Percentiles rank a stretch among this genome's conserved stretches.
These are phyloP conservation scores for Jackrogersella minutella DNA, from an alignment of 495 filamentous ascomycete species.

Conservation along the genomic window DNA sequence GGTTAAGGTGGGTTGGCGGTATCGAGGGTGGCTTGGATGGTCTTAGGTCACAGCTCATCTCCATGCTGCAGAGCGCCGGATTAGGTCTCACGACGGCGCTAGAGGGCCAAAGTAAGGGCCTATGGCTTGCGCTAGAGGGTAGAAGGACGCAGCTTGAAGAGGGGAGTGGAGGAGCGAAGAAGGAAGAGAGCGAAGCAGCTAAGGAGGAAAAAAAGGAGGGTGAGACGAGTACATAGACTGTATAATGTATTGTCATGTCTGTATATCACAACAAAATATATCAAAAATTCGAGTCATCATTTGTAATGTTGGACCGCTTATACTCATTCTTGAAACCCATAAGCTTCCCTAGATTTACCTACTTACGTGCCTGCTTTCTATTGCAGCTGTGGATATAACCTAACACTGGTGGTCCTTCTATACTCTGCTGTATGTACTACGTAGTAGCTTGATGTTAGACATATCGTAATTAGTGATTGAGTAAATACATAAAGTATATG, in stretches of 20 bases:
- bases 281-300: background rate
- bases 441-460: too few species aligned
- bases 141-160: constrained; percentile 78
- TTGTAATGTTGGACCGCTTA: background rate
- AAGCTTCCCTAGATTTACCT: background rate
- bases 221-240: constrained; percentile 42
- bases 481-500: background rate
- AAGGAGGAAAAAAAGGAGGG: constrained; percentile 7
- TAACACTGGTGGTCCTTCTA: too few species aligned
- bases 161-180: constrained; percentile 50
- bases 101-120: constrained; percentile 77
- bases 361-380: background rate
- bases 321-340: background rate
- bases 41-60: constrained; percentile 81
- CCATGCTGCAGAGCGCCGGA: constrained; percentile 77
- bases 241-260: background rate
- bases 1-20: constrained; percentile 83
- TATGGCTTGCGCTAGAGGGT: constrained; percentile 87
- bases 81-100: constrained; percentile 74
- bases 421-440: too few species aligned
- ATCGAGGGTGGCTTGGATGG: constrained; percentile 84
- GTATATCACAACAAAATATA: background rate
- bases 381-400: background rate
- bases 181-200: constrained; percentile 32
- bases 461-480: too few species aligned